Base-by-base conservation (phyloP, 768 basidiomycete genomes). In the Mycena haematopus region DNA sequence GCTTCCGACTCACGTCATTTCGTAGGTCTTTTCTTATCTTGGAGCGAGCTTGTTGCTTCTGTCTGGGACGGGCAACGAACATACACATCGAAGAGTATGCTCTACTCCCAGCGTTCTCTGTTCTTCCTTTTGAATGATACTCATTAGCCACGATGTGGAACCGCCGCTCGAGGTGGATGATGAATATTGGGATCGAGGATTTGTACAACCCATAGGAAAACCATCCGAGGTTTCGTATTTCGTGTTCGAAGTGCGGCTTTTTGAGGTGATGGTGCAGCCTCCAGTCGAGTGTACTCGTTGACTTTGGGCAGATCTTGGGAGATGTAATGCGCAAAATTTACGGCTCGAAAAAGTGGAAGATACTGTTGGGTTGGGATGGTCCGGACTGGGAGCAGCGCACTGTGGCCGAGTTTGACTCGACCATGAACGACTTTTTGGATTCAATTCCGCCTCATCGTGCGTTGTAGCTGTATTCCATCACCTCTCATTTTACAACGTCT, bases 31-130 rank as follows among this genome's bases (percentile, higher is more conserved):
- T 79, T 5, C 59, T 78, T 54, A 65, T 62, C 27, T 44, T 72
- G 38, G 80, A 81, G 56, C 69, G 76, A 9, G 44, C 70, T 35
- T 56, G 75, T 42, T 81, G 81, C 42, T 73, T 80, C 6, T 81
- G 81, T 44, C 76, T 89, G 45, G 92, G 92, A 19, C 79, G 91
- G 17, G 86, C 89, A 0, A 80, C 83, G 57, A 83, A 84, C 4
- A 79, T 92, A 6, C 84, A 87, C 53, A 87, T 89, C 46, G 89
- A 89, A 73, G 91, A 91, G 86, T 88, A 62, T 76, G n/a, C 19
- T 75, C 86, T 87, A 0, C 84, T 83, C 9, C 75, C 10, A 46
- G 10, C 4, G 21, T 49, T n/a, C n/a, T n/a, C n/a, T n/a, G n/a
- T n/a, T 24, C 13, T n/a, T 2, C 7, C 2, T 52, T 40, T 52